Base-by-base conservation (phyloP, 2,329 filamentous ascomycete genomes). In the Colletotrichum navitas region DNA sequence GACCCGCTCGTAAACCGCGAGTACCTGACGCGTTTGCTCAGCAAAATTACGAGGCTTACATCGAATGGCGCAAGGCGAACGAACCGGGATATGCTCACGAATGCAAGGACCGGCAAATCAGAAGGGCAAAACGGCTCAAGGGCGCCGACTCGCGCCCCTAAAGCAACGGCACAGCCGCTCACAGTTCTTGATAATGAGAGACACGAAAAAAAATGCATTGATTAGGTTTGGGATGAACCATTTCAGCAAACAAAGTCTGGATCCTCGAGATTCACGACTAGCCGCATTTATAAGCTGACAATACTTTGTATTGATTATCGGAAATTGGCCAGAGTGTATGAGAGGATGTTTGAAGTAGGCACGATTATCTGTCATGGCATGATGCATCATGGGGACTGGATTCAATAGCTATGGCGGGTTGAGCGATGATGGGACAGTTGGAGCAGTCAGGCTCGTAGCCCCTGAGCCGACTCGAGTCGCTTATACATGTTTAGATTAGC, bases 51-150 rank as follows among this genome's bases (percentile, higher is more conserved):
- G 85, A 86, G 76, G 82, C 80, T 45, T 86, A 81, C 74, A 82
- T 86, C 43, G 85, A 86, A 75, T 85, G 82, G 81, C 82, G 84
- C 67, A 86, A 86, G 73, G 82, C 82, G 29, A 82, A 83, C 58
- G 82, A 85, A 73, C 85, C 85, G 7, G 84, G 83, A 2, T 86
- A 86, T 74, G 84, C 85, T 32, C 74, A 83, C 69, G 79, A 82
- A 74, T 86, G 85, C 77, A 84, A 84, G 72, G 77, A 78, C 32
- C 79, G 83, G 26, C 63, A 72, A 47, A 32, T 24, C 51, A 64
- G 36, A 47, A 66, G 68, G 49, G 68, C 61, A 16, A n/a, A 32
- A 32, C 61, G 61, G 21, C 12, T 51, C 39, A 63, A 54, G 18
- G 21, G 45, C 29, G 3, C 45, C 12, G 18, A 11, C 14, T 5